Conservation (phyloP, 2,329 filamentous ascomycete genomes). For the Fonsecaea erecta region DNA sequence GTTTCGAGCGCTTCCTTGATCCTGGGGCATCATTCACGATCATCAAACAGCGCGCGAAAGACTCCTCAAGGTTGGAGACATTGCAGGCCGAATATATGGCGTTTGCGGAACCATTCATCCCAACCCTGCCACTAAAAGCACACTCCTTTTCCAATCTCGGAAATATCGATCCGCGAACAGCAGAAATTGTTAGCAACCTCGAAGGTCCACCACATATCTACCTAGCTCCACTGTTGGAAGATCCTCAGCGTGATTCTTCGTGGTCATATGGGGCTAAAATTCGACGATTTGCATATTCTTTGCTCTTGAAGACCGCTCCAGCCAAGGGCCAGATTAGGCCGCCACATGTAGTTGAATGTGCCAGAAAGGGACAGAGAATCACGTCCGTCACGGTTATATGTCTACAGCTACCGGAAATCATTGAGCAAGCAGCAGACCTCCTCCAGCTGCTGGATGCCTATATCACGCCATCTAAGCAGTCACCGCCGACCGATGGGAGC, state of each 20-base stretch:
- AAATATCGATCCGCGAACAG: conserved; percentile 55
- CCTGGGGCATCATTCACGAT: conserved; percentile 34
- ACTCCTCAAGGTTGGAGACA: conserved; percentile 24
- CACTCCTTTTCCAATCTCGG: conserved; percentile 19
- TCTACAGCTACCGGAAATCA: neutral
- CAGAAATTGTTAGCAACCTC: conserved; percentile 57
- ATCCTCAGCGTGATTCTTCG: conserved; percentile 58
- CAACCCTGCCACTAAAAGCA: neutral
- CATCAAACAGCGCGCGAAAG: conserved; percentile 43
- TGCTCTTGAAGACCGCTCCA: conserved; percentile 42
- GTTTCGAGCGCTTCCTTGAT: conserved; percentile 47
- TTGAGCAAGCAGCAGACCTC: neutral
- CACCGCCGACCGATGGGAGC: neutral
- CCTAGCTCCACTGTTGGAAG: conserved; percentile 67
- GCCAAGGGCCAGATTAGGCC: neutral
- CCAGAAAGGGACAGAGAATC: conserved; percentile 34
- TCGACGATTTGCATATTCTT: conserved; percentile 61
- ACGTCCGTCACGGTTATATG: conserved; percentile 38
- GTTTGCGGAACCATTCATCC: conserved; percentile 46
- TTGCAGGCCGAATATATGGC: conserved; percentile 37
- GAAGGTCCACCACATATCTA: conserved; percentile 57
- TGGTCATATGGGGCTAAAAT: conserved; percentile 60
- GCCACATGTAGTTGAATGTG: conserved; percentile 23
- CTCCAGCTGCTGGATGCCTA: conserved; percentile 2
- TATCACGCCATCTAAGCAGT: neutral